Evolutionary conservation across 1,139 yeast species (phyloP), one percentile per base, ranked within the genome.

Genomic region (Blastobotrys buckinghamii): DNA sequence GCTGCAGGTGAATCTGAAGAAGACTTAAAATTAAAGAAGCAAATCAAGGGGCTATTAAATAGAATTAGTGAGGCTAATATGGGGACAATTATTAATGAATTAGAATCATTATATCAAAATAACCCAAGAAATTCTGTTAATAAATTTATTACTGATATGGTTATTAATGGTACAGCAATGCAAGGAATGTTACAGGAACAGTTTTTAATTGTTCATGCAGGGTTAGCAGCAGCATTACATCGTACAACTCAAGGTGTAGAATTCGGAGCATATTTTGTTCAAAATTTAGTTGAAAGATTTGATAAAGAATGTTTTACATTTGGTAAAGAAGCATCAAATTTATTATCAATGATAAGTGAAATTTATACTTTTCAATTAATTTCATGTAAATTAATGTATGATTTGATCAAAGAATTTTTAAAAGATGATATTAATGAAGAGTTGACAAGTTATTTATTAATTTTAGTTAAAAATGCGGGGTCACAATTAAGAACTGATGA

Each of bases 401-500:
- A 89, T 62, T 64, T 92, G 32, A 79, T 92, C 51, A 70, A 74
- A 35, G 60, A 73, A 35, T 74, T 87, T 50, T 74, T 86, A 33
- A 60, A 64, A 4, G 76, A 79, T 13, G 29, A 26, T 7, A 77
- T 88, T 34, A 74, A 77, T 52, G 97, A 88, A 65, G 58, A 69
- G 22, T 83, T 85, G 55, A 87, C 95, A 1, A 97, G 90, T 58
- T 67, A 87, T 32, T 71, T 94, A 47, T 71, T 92, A 47, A 77
- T 83, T 55, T 72, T 92, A 22, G 73, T 92, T 20, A 77, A 85
- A 46, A 80, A 79, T 37, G 79, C 90, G 6, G 99, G 98, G 40
- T 77, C 82, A 16, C 89, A 87, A 61, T 78, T 94, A 67, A 78
- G 98, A 59, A 71, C 86, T 2, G 98, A 94, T 62, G 98, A 92